Percentiles rank a stretch among this genome's conserved stretches.
Evolutionary conservation across 2,329 filamentous ascomycete genomes (phyloP).

Genomic region (Monilinia aucupariae): DNA sequence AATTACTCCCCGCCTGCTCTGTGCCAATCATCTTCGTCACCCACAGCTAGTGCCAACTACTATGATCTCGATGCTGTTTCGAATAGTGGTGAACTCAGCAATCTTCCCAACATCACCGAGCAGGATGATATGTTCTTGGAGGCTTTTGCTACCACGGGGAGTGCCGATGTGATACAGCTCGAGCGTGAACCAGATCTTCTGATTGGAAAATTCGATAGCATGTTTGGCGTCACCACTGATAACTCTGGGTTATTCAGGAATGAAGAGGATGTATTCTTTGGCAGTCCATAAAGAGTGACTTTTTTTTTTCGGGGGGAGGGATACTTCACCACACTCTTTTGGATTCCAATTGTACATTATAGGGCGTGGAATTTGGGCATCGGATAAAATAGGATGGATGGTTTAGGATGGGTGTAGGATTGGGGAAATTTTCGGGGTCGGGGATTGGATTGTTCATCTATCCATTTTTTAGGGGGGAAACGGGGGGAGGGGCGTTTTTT

Average conservation of each 20-base stretch:
- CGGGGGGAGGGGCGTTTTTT: too few species aligned
- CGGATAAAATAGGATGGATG: slow-evolving; percentile 11
- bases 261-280: slow-evolving; percentile 34
- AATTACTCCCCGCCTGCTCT: slow-evolving; percentile 55
- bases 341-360: slow-evolving; percentile 13
- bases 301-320: background rate
- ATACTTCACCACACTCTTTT: slow-evolving; percentile 1
- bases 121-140: slow-evolving; percentile 37
- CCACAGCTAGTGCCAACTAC: slow-evolving; percentile 35
- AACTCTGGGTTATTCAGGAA: slow-evolving; percentile 28
- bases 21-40: slow-evolving; percentile 55
- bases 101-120: slow-evolving; percentile 29
- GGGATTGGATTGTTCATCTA: slow-evolving; percentile 1
- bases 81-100: slow-evolving; percentile 26
- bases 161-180: slow-evolving; percentile 27
- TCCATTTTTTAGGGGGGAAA: slow-evolving; percentile 16
- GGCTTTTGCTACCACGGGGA: slow-evolving; percentile 29
- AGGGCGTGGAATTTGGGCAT: slow-evolving; percentile 4
- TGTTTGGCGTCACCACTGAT: slow-evolving; percentile 21
- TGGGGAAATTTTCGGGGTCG: background rate
- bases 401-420: slow-evolving; percentile 4
- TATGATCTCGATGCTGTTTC: slow-evolving; percentile 31
- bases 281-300: slow-evolving; percentile 29
- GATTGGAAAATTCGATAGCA: slow-evolving; percentile 34
- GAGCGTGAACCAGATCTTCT: slow-evolving; percentile 33